A percentile compares a stretch with the other conserved stretches of the same genome.
These are phyloP conservation scores for Plasmodium gonderi DNA, from an alignment of 169 alveolate species.

Conservation along the genomic window DNA sequence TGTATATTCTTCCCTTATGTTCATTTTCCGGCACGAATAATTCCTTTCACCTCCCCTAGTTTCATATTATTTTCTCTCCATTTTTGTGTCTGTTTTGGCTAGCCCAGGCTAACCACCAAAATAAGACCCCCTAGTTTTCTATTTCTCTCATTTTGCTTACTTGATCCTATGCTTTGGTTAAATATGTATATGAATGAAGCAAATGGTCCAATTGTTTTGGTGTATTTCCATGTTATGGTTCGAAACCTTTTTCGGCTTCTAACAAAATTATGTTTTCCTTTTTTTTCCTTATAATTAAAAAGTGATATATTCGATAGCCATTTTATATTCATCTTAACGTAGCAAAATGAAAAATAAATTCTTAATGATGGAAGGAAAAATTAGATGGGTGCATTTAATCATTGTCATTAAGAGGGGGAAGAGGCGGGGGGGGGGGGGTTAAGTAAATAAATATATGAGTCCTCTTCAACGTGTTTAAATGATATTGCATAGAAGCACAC, in stretches of 20 bases:
- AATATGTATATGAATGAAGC: conserved; percentile 83
- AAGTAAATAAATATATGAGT: neutral
- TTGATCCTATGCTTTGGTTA: conserved; percentile 83
- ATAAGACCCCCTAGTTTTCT: neutral
- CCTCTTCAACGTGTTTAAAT: conserved; percentile 2
- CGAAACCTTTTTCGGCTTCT: conserved; percentile 82
- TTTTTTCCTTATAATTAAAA: conserved; percentile 21
- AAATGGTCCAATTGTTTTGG: conserved; percentile 84
- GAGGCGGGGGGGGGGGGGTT: neutral
- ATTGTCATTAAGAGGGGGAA: neutral
- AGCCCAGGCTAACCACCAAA: neutral
- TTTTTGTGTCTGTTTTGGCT: neutral
- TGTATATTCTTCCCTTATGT: too few species aligned
- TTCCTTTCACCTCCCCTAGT: too few species aligned
- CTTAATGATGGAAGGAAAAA: neutral
- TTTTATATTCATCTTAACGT: conserved; percentile 49
- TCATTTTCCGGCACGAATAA: too few species aligned
- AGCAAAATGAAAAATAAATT: conserved; percentile 10
- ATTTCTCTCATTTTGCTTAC: conserved; percentile 36
- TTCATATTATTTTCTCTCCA: neutral
- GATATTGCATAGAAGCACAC: neutral
- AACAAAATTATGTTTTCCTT: conserved; percentile 59
- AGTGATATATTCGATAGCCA: conserved; percentile 48
- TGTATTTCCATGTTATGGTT: conserved; percentile 86
- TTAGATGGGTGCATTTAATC: neutral